Evolutionary conservation across 2,329 filamentous ascomycete species (phyloP).

Genomic region (Pseudopyricularia cyperi): DNA sequence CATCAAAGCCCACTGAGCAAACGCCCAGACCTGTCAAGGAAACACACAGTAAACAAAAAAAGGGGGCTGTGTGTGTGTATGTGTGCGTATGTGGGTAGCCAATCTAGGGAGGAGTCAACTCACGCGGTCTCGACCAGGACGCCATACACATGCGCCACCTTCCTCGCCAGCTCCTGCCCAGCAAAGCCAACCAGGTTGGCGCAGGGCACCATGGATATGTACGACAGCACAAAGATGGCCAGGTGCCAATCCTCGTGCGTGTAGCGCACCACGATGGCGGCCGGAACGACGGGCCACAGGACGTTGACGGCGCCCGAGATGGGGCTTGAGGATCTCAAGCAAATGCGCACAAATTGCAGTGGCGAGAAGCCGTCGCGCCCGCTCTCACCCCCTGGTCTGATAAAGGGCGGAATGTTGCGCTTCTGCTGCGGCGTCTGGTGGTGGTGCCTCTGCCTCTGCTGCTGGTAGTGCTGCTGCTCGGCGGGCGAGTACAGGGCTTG

Average conservation of each 20-base stretch:
- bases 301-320: conserved; percentile 54
- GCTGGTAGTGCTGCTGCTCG: not conserved
- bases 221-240: conserved; percentile 56
- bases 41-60: not conserved
- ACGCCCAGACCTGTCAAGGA: not conserved
- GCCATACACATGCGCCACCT: conserved; percentile 61
- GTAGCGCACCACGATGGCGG: conserved; percentile 51
- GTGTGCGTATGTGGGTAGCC: too few species aligned
- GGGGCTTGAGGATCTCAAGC: conserved; percentile 43
- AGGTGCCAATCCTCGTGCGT: conserved; percentile 30
- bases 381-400: conserved; percentile 45
- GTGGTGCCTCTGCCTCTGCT: not conserved
- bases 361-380: conserved; percentile 54
- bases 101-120: too few species aligned
- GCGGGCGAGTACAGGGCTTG: not conserved
- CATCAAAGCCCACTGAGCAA: too few species aligned
- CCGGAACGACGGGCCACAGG: conserved; percentile 64
- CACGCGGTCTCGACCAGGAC: conserved; percentile 47
- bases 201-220: conserved; percentile 65
- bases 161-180: conserved; percentile 57
- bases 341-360: conserved; percentile 48
- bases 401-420: conserved; percentile 3
- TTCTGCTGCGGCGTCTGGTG: conserved; percentile 2
- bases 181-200: conserved; percentile 67
- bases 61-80: not conserved